phyloP scores from a whole-genome alignment of 345 rosid genomes.

The Syzygium grande region DNA sequence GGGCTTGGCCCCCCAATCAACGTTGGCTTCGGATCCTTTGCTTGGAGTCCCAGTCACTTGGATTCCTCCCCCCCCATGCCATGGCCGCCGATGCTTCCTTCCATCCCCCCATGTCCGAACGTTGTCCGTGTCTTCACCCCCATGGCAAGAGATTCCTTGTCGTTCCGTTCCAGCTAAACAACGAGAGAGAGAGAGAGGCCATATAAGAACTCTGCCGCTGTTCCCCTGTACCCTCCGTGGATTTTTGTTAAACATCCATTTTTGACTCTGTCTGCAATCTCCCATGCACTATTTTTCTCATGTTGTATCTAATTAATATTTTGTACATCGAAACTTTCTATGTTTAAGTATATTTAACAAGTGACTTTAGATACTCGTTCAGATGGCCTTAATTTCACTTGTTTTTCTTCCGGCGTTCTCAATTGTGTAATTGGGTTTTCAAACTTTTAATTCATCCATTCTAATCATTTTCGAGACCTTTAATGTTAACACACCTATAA shows the following conservation, averaged over 20 bases:
- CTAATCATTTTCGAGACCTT: background rate
- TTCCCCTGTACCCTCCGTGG: background rate
- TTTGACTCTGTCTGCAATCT: background rate
- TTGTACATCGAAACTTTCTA: background rate
- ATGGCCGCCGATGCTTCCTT: background rate
- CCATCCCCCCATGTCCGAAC: no score
- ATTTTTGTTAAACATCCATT: background rate
- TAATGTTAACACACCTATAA: background rate
- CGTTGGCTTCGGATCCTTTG: background rate
- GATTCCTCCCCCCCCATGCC: background rate
- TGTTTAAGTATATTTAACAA: background rate
- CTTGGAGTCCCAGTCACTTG: rapidly evolving
- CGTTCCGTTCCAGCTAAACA: background rate
- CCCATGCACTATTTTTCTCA: background rate
- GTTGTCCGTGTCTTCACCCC: no score
- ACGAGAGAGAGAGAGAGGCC: background rate
- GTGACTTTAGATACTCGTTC: background rate
- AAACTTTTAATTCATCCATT: background rate
- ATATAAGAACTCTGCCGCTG: background rate
- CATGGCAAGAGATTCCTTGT: background rate
- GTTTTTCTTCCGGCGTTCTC: background rate
- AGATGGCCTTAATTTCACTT: background rate
- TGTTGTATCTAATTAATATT: background rate
- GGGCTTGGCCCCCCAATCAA: background rate
- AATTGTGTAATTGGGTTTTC: no score